These are phyloP conservation scores for Paraurostyla sp. DNA, from an alignment of 73 alveolate genomes.

Conservation along the genomic window DNA sequence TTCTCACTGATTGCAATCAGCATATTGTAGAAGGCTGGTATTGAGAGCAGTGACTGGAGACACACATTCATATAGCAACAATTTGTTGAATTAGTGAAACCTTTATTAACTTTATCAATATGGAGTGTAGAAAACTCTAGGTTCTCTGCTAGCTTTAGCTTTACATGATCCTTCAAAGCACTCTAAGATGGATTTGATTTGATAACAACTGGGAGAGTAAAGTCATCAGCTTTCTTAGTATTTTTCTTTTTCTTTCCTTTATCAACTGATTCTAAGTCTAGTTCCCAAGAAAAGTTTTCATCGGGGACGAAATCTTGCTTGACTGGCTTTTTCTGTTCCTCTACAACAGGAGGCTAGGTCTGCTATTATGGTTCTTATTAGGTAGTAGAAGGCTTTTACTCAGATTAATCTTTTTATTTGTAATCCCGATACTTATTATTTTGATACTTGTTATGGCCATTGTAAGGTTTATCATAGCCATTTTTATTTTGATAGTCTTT, in stretches of 20 bases:
- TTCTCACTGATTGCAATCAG: constrained; percentile 46
- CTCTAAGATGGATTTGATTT: background rate
- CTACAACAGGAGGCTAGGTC: background rate
- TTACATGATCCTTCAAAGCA: background rate
- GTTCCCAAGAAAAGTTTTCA: constrained; percentile 57
- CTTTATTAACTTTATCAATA: constrained; percentile 56
- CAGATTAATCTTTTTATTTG: background rate
- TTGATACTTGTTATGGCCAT: too few relatives aligned
- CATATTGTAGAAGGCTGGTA: constrained; percentile 65
- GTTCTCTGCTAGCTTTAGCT: constrained; percentile 11
- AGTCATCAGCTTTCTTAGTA: constrained; percentile 33
- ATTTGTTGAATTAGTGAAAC: constrained; percentile 57
- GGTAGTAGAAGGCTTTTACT: background rate
- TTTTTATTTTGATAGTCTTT: too few relatives aligned
- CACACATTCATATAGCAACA: constrained; percentile 69
- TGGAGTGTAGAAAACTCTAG: constrained; percentile 54
- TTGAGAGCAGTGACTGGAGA: constrained; percentile 50
- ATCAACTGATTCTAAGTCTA: constrained; percentile 21
- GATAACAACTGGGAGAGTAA: constrained; percentile 20
- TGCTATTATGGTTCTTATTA: constrained; percentile 16
- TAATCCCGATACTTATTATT: too few relatives aligned
- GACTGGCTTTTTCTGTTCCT: constrained; percentile 20
- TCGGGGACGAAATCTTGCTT: constrained; percentile 45
- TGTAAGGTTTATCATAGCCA: too few relatives aligned
- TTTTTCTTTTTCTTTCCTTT: constrained; percentile 49